Percentiles rank a stretch among this genome's conserved stretches.
Evolutionary conservation across 2,329 filamentous ascomycete species (phyloP).

Genomic region (Chrysoporthe cubensis): DNA sequence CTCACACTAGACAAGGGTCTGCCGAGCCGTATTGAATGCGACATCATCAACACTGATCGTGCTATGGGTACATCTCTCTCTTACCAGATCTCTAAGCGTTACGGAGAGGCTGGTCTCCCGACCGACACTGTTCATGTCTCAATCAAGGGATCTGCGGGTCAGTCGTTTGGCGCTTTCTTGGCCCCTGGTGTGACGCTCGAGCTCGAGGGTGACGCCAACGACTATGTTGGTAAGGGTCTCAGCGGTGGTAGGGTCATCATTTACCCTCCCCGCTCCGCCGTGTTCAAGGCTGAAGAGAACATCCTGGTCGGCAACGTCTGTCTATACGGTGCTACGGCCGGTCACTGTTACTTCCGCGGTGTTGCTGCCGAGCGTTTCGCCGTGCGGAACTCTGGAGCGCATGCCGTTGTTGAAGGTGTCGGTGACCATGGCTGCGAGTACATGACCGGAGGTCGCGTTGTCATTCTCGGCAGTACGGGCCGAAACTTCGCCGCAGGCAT

Average conservation of each 20-base stretch:
- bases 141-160: constrained; percentile 93
- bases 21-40: constrained; percentile 90
- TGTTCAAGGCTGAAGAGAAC: constrained; percentile 97
- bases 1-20: constrained; percentile 92
- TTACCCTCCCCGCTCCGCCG: constrained; percentile 86
- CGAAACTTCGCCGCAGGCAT: constrained; percentile 98
- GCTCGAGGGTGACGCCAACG: constrained; percentile 93
- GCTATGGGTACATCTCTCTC: constrained; percentile 91
- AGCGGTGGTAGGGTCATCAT: constrained; percentile 92
- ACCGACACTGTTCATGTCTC: constrained; percentile 95
- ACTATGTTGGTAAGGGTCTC: constrained; percentile 95
- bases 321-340: constrained; percentile 89
- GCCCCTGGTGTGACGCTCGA: constrained; percentile 93
- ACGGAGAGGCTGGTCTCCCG: constrained; percentile 85
- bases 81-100: constrained; percentile 92
- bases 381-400: constrained; percentile 94
- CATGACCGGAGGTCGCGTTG: constrained; percentile 93
- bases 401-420: constrained; percentile 92
- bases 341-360: constrained; percentile 95
- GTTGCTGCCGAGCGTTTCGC: constrained; percentile 95
- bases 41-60: constrained; percentile 95
- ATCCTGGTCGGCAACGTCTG: constrained; percentile 92
- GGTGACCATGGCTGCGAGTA: constrained; percentile 98
- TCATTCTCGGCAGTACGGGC: constrained; percentile 85
- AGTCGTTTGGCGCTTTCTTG: constrained; percentile 94